These are phyloP conservation scores for Tuber aestivum DNA, from an alignment of 495 filamentous ascomycete genomes.

Conservation along the genomic window DNA sequence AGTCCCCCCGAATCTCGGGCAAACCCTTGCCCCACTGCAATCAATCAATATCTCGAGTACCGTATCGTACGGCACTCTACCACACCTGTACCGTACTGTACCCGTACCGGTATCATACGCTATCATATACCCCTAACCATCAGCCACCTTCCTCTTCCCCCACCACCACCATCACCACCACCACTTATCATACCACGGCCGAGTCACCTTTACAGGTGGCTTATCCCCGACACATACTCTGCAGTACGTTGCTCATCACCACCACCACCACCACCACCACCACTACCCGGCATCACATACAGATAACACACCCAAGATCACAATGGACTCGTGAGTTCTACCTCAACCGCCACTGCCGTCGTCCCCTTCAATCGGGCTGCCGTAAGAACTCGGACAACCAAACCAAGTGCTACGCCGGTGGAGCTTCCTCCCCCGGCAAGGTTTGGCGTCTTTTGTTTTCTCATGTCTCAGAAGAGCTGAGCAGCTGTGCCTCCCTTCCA, in stretches of 20 bases:
- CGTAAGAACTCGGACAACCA: neutral
- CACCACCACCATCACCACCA: neutral
- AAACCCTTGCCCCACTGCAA: neutral
- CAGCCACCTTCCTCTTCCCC: neutral
- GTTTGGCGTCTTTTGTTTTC: neutral
- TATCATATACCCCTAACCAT: neutral
- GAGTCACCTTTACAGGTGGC: neutral
- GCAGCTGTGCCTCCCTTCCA: neutral
- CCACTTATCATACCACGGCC: neutral
- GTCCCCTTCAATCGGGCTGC: neutral
- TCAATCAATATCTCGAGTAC: neutral
- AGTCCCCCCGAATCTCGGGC: neutral
- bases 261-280: conserved; percentile 4
- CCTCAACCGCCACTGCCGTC: neutral
- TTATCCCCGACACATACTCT: neutral
- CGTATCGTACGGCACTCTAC: too few species aligned
- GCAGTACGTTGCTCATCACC: neutral
- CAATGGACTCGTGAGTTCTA: conserved; percentile 40
- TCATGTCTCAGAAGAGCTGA: neutral
- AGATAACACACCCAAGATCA: conserved; percentile 9
- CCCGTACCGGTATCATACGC: too few species aligned
- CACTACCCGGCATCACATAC: conserved; percentile 3
- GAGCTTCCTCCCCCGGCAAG: neutral
- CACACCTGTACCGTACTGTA: too few species aligned
- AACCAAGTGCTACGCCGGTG: neutral